Percentiles rank a stretch among this genome's conserved stretches.
These are phyloP conservation scores for Tetracladium marchalianum DNA, from an alignment of 495 filamentous ascomycete species.

Conservation along the genomic window DNA sequence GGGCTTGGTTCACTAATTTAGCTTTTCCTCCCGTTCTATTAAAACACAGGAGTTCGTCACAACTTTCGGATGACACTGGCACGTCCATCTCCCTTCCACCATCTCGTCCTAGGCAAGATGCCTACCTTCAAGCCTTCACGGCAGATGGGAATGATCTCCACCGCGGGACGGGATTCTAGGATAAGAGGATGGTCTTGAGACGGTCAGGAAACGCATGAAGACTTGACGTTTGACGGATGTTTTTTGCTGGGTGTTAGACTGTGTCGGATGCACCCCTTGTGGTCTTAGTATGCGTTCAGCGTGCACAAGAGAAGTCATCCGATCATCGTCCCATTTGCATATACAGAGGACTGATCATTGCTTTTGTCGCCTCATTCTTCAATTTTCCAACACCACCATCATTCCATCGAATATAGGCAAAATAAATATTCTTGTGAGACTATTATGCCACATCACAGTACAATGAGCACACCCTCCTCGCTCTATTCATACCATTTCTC, in stretches of 20 bases:
- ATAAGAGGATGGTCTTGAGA: slow-evolving; percentile 3
- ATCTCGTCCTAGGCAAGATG: not conserved
- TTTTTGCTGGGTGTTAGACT: not conserved
- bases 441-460: too few species aligned
- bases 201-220: slow-evolving; percentile 15
- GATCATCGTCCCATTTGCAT: too few species aligned
- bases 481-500: too few species aligned
- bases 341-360: not conserved
- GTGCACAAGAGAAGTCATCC: too few species aligned
- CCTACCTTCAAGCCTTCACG: not conserved
- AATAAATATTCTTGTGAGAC: too few species aligned
- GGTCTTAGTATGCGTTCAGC: not conserved
- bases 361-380: slow-evolving; percentile 1
- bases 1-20: not conserved
- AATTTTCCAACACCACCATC: slow-evolving; percentile 1
- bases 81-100: not conserved
- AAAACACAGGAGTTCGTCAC: not conserved
- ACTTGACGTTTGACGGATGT: slow-evolving; percentile 13
- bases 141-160: not conserved
- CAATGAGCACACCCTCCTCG: too few species aligned
- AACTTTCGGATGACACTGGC: not conserved
- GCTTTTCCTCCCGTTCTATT: not conserved
- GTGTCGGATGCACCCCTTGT: not conserved
- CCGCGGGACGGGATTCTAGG: not conserved
- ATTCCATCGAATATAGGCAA: not conserved